These are phyloP conservation scores for Alectoria sarmentosa DNA, from an alignment of 495 filamentous ascomycete genomes.

Conservation along the genomic window DNA sequence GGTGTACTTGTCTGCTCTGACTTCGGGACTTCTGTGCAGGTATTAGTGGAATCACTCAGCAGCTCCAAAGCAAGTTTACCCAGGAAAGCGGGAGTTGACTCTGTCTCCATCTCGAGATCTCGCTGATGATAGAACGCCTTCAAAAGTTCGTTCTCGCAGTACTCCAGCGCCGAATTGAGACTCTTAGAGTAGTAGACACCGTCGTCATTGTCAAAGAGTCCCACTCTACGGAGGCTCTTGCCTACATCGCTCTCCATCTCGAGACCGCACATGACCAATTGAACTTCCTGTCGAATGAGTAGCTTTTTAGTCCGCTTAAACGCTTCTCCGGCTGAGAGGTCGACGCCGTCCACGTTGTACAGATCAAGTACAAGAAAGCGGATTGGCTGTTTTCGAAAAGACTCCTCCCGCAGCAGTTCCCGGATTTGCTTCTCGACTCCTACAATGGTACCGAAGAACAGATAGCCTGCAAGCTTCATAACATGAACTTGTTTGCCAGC, in stretches of 20 bases:
- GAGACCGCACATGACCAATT: conserved; percentile 75
- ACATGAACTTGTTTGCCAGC: conserved; percentile 83
- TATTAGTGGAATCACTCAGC: conserved; percentile 5
- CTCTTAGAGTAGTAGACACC: conserved; percentile 75
- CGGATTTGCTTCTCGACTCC: conserved; percentile 84
- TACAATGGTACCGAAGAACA: conserved; percentile 97
- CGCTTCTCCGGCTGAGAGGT: conserved; percentile 92
- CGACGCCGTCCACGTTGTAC: conserved; percentile 79
- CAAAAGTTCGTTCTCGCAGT: conserved; percentile 90
- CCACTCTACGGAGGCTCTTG: conserved; percentile 69
- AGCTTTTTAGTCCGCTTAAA: conserved; percentile 89
- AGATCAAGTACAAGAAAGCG: conserved; percentile 88
- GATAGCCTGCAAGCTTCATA: conserved; percentile 82
- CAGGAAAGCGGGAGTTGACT: conserved; percentile 18
- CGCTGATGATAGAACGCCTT: conserved; percentile 66
- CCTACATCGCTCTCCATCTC: conserved; percentile 66
- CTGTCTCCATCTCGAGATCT: conserved; percentile 20
- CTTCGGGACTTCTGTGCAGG: conserved; percentile 24
- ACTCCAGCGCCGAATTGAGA: conserved; percentile 86
- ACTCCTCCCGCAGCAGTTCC: conserved; percentile 72
- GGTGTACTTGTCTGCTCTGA: conserved; percentile 14
- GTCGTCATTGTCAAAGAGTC: conserved; percentile 59
- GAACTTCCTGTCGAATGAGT: conserved; percentile 61
- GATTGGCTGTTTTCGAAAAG: conserved; percentile 69
- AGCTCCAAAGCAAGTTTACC: conserved; percentile 14